These are phyloP conservation scores for Cyberlindnera xylosilytica DNA, from an alignment of 805 yeast genomes.

Conservation along the genomic window DNA sequence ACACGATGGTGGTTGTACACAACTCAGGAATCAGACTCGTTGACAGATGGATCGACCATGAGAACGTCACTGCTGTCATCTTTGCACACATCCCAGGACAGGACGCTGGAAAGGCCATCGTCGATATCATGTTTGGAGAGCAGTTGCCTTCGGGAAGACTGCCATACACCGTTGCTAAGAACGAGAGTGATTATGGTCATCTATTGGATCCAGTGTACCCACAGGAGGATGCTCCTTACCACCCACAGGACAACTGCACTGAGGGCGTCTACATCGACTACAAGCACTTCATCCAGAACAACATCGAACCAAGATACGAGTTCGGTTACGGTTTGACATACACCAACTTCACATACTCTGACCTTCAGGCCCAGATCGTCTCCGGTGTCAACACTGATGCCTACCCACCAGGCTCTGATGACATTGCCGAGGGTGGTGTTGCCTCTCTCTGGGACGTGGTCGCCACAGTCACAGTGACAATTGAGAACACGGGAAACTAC, in stretches of 20 bases:
- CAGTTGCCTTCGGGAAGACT: slow-evolving; percentile 10
- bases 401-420: slow-evolving; percentile 4
- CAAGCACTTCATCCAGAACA: slow-evolving; percentile 49
- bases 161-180: slow-evolving; percentile 12
- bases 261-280: slow-evolving; percentile 43
- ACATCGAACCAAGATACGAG: slow-evolving; percentile 52
- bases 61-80: slow-evolving; percentile 10
- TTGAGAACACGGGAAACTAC: slow-evolving; percentile 32
- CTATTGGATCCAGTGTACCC: slow-evolving; percentile 2
- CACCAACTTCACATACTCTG: slow-evolving; percentile 34
- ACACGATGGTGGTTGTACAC: slow-evolving; percentile 11
- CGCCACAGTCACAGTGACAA: slow-evolving; percentile 5
- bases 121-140: slow-evolving; percentile 9
- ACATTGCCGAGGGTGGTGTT: slow-evolving; percentile 9
- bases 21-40: slow-evolving; percentile 10
- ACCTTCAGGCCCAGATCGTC: slow-evolving; percentile 30
- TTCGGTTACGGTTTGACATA: slow-evolving; percentile 61
- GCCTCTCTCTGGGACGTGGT: slow-evolving; percentile 9
- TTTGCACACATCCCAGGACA: slow-evolving; percentile 11
- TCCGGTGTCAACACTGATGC: slow-evolving; percentile 18
- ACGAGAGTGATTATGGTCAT: slow-evolving; percentile 6
- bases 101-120: slow-evolving; percentile 8
- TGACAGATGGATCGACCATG: slow-evolving; percentile 8
- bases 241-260: slow-evolving; percentile 27
- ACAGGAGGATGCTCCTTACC: slow-evolving; percentile 27